Evolutionary conservation across 1,284 basidiomycete genomes (phyloP), one percentile per base, ranked within the genome.

Genomic region (Rhodotorula sp.): DNA sequence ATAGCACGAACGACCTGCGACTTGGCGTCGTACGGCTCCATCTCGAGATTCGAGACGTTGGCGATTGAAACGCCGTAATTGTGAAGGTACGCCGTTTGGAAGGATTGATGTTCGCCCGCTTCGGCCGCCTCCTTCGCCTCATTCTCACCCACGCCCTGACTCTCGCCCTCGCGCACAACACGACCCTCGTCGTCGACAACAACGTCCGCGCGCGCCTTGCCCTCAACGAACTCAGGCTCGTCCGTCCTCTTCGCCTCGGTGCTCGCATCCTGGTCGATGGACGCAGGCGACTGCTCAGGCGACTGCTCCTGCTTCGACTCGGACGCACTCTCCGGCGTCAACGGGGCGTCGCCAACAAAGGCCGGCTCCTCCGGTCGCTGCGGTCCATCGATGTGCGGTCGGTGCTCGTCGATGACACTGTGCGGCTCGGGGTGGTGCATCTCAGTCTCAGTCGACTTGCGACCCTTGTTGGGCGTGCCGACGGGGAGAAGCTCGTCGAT

Each of bases 1-100:
- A 97, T 90, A 4, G 95, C 95, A 46, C 93, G 89, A 71, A 95
- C 89, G 80, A 96, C 89, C 79, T 95, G 93, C 78, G 92, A 88
- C 79, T 95, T 91, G 81, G 94, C 93, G 83, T 91, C 89, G 84
- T 90, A 95, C 0, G 92, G 88, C 71, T 89, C 68, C 40, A 76
- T 71, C 51, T 80, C 81, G 69, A 94, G 85, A 77, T 98, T 98
- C 57, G 89, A 87, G 56, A 98, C 90, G 75, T 92, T 89, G 69
- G 93, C 94, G 70, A 99, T 86, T 4, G 95, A 98, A 68, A 99
- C 87, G 53, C 87, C 85, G 78, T 92, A 91, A 37, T 90, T 86
- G 81, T 94, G 91, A 37, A 99, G 84, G 87, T 98, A 98, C 2
- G 89, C 89, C 4, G 91, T 93, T 78, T 92, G 92, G 60, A 89